Evolutionary conservation across 2,329 filamentous ascomycete genomes (phyloP).

Genomic region (Botrytis tulipae): DNA sequence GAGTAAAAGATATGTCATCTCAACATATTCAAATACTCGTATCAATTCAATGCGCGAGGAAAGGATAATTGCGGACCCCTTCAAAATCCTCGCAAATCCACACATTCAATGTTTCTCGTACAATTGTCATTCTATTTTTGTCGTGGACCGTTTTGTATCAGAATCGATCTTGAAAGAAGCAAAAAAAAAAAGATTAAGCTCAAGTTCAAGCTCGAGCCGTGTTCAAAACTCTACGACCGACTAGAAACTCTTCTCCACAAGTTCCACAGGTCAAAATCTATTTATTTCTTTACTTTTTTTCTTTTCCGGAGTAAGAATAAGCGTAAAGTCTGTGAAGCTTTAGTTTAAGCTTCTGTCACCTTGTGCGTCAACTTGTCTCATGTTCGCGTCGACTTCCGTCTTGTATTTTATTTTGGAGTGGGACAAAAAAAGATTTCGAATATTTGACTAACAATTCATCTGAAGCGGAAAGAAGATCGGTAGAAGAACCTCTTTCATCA

Average conservation of each 20-base stretch:
- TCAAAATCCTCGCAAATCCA: background rate
- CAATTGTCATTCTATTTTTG: background rate
- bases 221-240: background rate
- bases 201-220: background rate
- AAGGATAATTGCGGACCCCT: background rate
- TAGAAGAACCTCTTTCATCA: slow-evolving; percentile 19
- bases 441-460: slow-evolving; percentile 34
- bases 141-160: background rate
- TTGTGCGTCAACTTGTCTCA: slow-evolving; percentile 35
- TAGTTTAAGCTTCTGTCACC: slow-evolving; percentile 36
- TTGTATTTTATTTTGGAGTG: slow-evolving; percentile 11
- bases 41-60: background rate
- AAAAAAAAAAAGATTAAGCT: background rate
- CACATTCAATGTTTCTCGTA: background rate
- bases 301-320: background rate
- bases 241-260: background rate
- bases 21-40: background rate
- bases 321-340: slow-evolving; percentile 6
- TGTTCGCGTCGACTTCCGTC: slow-evolving; percentile 26
- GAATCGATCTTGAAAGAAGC: background rate
- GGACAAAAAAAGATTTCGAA: slow-evolving; percentile 13
- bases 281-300: background rate
- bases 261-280: background rate
- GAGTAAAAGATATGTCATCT: background rate
- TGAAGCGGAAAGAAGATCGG: slow-evolving; percentile 33